Evolutionary conservation across 768 basidiomycete genomes (phyloP).

Genomic region (Leccinum uliginosum): DNA sequence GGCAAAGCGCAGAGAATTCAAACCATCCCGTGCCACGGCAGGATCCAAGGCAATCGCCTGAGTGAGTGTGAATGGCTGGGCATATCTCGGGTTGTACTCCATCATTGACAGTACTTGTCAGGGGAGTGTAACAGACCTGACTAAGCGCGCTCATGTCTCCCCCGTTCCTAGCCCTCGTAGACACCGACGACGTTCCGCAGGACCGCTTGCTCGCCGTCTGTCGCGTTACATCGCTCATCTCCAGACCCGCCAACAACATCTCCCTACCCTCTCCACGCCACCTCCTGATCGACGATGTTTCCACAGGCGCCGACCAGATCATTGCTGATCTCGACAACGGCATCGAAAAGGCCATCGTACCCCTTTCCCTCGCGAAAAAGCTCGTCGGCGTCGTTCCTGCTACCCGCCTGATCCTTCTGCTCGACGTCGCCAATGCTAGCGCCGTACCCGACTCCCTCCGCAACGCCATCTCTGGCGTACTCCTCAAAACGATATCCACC

Average conservation of each 20-base stretch:
- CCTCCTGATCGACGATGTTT: slow-evolving; percentile 51
- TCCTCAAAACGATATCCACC: slow-evolving; percentile 69
- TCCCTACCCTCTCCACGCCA: slow-evolving; percentile 36
- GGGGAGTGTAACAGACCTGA: slow-evolving; percentile 4
- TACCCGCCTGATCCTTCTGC: slow-evolving; percentile 68
- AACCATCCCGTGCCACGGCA: slow-evolving; percentile 68
- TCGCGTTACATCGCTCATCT: slow-evolving; percentile 75
- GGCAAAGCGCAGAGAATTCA: not conserved
- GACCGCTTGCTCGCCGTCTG: slow-evolving; percentile 55
- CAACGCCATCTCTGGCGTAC: slow-evolving; percentile 70
- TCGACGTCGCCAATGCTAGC: slow-evolving; percentile 69
- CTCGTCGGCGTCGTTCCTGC: slow-evolving; percentile 65
- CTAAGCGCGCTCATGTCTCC: slow-evolving; percentile 27
- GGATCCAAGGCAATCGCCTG: slow-evolving; percentile 66
- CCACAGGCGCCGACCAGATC: slow-evolving; percentile 50
- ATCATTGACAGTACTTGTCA: slow-evolving; percentile 29
- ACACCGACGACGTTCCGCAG: slow-evolving; percentile 36
- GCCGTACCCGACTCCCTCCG: slow-evolving; percentile 74
- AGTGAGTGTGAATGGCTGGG: slow-evolving; percentile 69
- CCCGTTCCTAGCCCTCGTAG: slow-evolving; percentile 59
- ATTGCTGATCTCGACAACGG: slow-evolving; percentile 72
- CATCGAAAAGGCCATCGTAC: slow-evolving; percentile 74
- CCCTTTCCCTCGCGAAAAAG: slow-evolving; percentile 59
- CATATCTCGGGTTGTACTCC: slow-evolving; percentile 64
- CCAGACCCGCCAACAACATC: slow-evolving; percentile 35